Percentiles rank a stretch among this genome's conserved stretches.
Evolutionary conservation across 306 rosid genomes (phyloP).

Genomic region (Cucurbita maxima): DNA sequence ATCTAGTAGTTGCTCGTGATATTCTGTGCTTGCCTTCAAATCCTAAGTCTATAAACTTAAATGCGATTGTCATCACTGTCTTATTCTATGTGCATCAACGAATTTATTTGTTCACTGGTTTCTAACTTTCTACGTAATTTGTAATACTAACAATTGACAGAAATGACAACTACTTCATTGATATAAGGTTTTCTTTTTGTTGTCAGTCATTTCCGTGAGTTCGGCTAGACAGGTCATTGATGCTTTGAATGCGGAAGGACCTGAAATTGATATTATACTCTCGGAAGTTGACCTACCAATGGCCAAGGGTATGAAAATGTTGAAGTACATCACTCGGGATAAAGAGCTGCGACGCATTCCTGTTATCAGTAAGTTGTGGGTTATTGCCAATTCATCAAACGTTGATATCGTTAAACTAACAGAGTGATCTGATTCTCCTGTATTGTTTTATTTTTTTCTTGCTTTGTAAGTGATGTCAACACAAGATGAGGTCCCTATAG

Average conservation of each 20-base stretch:
- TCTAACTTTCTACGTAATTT: background rate
- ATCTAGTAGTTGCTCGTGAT: background rate
- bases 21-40: background rate
- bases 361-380: conserved; percentile 57
- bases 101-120: background rate
- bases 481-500: conserved; percentile 82
- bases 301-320: conserved; percentile 76
- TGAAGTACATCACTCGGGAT: conserved; percentile 77
- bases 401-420: no score
- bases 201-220: conserved; percentile 57
- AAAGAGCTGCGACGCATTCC: conserved; percentile 71
- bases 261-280: conserved; percentile 78
- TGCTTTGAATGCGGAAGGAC: conserved; percentile 90
- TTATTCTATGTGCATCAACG: background rate
- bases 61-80: background rate
- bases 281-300: conserved; percentile 83
- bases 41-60: background rate
- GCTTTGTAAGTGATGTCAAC: conserved; percentile 87
- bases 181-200: background rate
- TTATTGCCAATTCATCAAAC: background rate
- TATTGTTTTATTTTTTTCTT: conserved; percentile 1
- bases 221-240: conserved; percentile 87
- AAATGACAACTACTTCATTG: background rate
- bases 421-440: conserved; percentile 11
- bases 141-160: background rate